Evolutionary conservation across 768 basidiomycete genomes (phyloP), one percentile per base, ranked within the genome.

Genomic region (Pleurotus ostreatus): DNA sequence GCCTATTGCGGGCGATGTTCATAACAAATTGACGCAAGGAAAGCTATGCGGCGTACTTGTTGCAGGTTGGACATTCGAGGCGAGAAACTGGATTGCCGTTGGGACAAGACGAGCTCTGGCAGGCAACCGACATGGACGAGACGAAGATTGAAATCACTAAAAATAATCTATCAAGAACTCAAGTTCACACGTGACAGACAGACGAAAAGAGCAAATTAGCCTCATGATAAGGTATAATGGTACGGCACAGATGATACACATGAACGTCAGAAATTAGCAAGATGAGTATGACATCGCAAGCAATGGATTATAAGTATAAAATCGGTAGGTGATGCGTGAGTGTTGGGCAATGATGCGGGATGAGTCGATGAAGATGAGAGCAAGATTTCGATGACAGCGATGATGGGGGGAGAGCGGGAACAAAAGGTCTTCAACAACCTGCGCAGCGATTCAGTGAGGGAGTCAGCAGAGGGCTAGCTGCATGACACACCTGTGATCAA

Each of bases 11-110:
- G 49, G 30, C 12, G 43, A 55, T 47, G 12, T 20, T 23, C 51
- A 41, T 53, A 25, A 30, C 7, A 41, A 48, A 47, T 46, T 41
- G 56, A 55, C 43, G n/a, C 39, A 30, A 8, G 30, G 55, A 60
- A 39, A 61, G 78, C 78, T 15, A 16, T 15, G n/a, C 15, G 48
- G 26, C 51, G 62, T 61, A 95, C 94, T 95, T 95, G 72, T 81
- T 86, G 73, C 95, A 98, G 5, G 92, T 92, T 0, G 95, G 95
- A 63, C 95, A 98, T 71, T 97, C 94, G 11, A 98, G 78, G 22
- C 82, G 78, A 22, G 93, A 93, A 3, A 87, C 84, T 2, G 93
- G 93, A 62, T 92, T 88, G 39, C 89, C 91, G 58, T 92, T 90
- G 16, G 81, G 80, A 68, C 90, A 92, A 34, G 70, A 71, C 5